Conservation (phyloP, 2,329 filamentous ascomycete genomes). For the Penicillium sclerotigenum region DNA sequence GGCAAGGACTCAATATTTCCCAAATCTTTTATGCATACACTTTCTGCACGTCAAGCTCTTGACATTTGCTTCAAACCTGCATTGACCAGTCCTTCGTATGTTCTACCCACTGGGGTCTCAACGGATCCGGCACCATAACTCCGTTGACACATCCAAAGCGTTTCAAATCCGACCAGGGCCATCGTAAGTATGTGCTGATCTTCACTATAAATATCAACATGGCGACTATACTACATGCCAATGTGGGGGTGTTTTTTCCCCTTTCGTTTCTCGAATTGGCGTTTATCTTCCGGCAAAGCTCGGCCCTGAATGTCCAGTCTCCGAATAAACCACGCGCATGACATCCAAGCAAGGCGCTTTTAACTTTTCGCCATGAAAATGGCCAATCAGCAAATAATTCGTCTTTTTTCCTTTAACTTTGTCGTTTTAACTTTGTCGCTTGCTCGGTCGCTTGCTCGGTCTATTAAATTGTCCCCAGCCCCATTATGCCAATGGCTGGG, state of each 20-base stretch:
- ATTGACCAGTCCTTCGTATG: not conserved
- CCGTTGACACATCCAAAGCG: not conserved
- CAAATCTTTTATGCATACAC: not conserved
- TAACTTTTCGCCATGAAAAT: not conserved
- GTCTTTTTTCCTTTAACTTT: not conserved
- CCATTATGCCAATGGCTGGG: not conserved
- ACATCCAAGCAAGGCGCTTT: slow-evolving; percentile 5
- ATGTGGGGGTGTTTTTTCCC: not conserved
- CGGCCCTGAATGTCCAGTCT: not conserved
- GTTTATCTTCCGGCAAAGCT: not conserved
- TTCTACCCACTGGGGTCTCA: not conserved
- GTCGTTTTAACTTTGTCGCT: too few species aligned
- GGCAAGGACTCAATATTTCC: slow-evolving; percentile 11
- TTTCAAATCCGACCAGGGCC: not conserved
- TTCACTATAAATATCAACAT: not conserved
- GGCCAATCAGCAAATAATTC: not conserved
- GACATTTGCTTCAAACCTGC: not conserved
- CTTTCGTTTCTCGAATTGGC: not conserved
- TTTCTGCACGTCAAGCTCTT: not conserved
- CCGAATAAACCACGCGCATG: not conserved
- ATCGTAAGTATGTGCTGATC: not conserved
- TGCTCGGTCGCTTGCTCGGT: not conserved
- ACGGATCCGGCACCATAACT: not conserved
- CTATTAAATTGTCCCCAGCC: not conserved
- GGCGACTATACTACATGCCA: not conserved